Evolutionary conservation across 805 yeast genomes (phyloP).

Genomic region (Ogataea henricii): DNA sequence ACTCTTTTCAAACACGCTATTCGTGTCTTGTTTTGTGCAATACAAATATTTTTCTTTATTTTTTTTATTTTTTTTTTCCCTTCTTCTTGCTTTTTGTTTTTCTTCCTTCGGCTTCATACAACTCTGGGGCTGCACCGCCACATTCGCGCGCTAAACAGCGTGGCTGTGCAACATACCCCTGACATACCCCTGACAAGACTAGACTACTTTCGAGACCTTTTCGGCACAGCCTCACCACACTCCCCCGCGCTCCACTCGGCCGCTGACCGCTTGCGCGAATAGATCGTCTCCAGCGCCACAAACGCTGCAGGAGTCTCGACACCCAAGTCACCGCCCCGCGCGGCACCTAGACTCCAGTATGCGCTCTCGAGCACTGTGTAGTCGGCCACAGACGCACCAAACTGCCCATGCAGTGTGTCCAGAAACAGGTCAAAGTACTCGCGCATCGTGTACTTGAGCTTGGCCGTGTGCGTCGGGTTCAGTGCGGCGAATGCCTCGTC

Average conservation of each 20-base stretch:
- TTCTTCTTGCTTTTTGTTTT: background rate
- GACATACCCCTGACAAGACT: background rate
- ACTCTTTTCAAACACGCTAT: background rate
- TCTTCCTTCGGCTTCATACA: background rate
- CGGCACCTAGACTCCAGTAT: conserved; percentile 13
- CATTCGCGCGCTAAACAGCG: background rate
- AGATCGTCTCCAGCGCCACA: background rate
- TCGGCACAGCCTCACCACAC: background rate
- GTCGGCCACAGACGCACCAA: background rate
- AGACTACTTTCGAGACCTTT: background rate
- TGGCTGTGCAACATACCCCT: background rate
- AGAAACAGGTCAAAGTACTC: conserved; percentile 44
- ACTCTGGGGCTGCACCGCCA: conserved; percentile 1
- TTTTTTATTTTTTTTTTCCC: background rate
- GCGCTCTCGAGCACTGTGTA: conserved; percentile 11
- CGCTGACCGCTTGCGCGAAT: background rate
- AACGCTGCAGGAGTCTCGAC: background rate
- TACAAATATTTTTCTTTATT: no score
- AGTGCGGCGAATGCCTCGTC: conserved; percentile 47
- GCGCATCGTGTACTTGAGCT: conserved; percentile 41
- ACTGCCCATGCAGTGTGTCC: conserved; percentile 13
- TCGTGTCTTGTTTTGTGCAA: background rate
- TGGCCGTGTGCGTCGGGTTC: conserved; percentile 27
- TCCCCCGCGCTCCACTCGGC: background rate
- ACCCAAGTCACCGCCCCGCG: background rate